Percentiles rank a stretch among this genome's conserved stretches.
phyloP scores from a whole-genome alignment of 768 basidiomycete species.

The Calocera cornea region DNA sequence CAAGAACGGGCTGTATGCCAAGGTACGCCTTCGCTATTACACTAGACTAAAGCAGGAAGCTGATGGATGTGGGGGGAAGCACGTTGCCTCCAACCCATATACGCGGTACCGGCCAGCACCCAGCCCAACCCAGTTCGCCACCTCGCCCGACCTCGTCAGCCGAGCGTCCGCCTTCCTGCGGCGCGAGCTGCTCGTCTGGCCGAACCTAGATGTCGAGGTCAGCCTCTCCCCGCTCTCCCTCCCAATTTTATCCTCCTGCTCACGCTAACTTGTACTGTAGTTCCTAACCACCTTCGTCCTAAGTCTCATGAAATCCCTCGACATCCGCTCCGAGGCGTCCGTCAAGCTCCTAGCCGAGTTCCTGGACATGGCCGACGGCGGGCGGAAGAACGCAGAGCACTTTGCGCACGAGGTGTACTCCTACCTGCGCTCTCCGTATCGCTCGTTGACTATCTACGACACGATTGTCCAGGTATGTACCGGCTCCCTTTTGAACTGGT shows the following conservation, averaged over 20 bases:
- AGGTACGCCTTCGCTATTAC: conserved; percentile 38
- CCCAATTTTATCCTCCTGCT: conserved; percentile 3
- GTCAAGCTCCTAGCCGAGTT: conserved; percentile 69
- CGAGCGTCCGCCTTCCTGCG: conserved; percentile 71
- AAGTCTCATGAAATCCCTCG: conserved; percentile 82
- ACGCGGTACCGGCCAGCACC: conserved; percentile 85
- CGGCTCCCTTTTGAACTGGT: neutral
- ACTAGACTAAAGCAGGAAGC: neutral
- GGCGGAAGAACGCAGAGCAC: conserved; percentile 70
- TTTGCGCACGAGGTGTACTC: conserved; percentile 89
- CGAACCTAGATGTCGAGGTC: conserved; percentile 79
- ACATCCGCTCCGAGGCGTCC: conserved; percentile 73
- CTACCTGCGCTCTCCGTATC: conserved; percentile 78
- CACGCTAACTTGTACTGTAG: conserved; percentile 25
- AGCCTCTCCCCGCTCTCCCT: conserved; percentile 15
- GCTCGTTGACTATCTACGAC: conserved; percentile 73
- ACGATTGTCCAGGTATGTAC: conserved; percentile 55
- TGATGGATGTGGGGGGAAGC: conserved; percentile 33
- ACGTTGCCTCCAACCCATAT: conserved; percentile 75
- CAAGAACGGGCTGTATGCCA: conserved; percentile 63
- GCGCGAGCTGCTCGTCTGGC: conserved; percentile 79
- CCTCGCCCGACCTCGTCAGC: conserved; percentile 57
- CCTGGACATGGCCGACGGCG: conserved; percentile 64
- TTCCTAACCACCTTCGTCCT: conserved; percentile 82
- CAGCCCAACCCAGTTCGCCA: conserved; percentile 68